These are phyloP conservation scores for Aureobasidium mangrovei DNA, from an alignment of 2,329 filamentous ascomycete genomes.

Conservation along the genomic window DNA sequence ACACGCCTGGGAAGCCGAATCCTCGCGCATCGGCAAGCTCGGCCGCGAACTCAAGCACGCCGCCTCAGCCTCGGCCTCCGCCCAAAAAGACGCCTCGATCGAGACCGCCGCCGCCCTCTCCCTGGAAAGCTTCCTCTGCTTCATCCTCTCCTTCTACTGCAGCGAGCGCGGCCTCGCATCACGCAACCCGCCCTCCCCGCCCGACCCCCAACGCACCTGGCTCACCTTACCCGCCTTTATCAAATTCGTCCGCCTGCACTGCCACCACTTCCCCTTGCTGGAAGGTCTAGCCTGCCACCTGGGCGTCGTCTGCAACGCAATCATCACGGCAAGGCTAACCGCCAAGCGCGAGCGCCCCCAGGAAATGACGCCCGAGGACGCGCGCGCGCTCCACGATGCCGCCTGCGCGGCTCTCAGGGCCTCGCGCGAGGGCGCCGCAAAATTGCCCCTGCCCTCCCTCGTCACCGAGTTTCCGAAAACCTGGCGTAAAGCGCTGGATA, in stretches of 20 bases:
- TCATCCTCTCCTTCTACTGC: conserved; percentile 27
- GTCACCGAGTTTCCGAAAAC: conserved; percentile 31
- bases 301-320: conserved; percentile 31
- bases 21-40: conserved; percentile 32
- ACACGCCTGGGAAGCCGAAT: conserved; percentile 30
- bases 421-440: conserved; percentile 9
- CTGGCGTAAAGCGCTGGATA: conserved; percentile 26
- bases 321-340: conserved; percentile 25
- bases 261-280: conserved; percentile 25
- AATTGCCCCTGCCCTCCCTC: conserved; percentile 29
- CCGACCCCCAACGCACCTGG: conserved; percentile 21
- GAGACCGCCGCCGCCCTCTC: conserved; percentile 34
- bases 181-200: conserved; percentile 19
- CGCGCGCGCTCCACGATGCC: conserved; percentile 18
- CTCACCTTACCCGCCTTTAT: conserved; percentile 22
- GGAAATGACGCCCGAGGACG: conserved; percentile 3
- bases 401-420: conserved; percentile 12
- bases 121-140: conserved; percentile 38
- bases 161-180: conserved; percentile 21
- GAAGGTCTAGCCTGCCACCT: conserved; percentile 35
- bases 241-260: conserved; percentile 21
- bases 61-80: conserved; percentile 21
- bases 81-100: not conserved
- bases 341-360: conserved; percentile 1
- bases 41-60: conserved; percentile 41